A percentile compares a stretch with the other conserved stretches of the same genome.
phyloP scores from a whole-genome alignment of 495 filamentous ascomycete genomes.

The Hyphodiscus hymeniophilus region DNA sequence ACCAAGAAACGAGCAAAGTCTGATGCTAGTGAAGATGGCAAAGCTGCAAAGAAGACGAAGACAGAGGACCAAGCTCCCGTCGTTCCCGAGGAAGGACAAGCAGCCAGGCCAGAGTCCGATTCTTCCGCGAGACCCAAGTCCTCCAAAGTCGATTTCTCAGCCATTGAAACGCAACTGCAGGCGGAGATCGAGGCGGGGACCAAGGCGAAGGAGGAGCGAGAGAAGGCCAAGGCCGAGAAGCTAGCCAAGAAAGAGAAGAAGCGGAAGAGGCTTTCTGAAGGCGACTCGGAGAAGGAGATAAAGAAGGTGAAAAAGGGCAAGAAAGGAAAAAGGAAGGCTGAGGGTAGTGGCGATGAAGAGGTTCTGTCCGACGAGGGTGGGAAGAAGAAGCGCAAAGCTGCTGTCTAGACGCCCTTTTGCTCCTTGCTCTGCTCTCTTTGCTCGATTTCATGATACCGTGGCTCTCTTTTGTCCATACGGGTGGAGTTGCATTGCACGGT shows the following conservation, averaged over 20 bases:
- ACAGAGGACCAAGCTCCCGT: background rate
- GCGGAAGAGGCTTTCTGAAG: conserved; percentile 4
- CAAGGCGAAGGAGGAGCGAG: conserved; percentile 2
- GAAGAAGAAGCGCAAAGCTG: conserved; percentile 1
- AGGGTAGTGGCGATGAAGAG: background rate
- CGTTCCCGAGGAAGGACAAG: background rate
- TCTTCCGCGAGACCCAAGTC: background rate
- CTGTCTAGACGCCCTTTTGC: background rate
- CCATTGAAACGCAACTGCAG: conserved; percentile 13
- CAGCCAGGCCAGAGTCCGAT: background rate
- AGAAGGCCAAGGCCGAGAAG: background rate
- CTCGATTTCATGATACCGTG: background rate
- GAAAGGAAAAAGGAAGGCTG: background rate
- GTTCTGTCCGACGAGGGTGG: background rate
- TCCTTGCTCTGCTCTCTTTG: background rate
- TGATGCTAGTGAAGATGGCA: background rate
- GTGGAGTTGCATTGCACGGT: background rate
- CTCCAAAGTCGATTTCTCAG: conserved; percentile 15
- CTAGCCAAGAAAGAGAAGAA: conserved; percentile 5
- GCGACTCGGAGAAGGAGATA: background rate
- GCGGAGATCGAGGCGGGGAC: conserved; percentile 15
- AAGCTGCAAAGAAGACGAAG: conserved; percentile 9
- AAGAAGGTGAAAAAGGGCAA: conserved; percentile 12
- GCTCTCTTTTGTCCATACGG: background rate
- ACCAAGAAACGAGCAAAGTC: background rate